Base-by-base conservation (phyloP, 257 asterid genomes). In the Nicotiana undulata region DNA sequence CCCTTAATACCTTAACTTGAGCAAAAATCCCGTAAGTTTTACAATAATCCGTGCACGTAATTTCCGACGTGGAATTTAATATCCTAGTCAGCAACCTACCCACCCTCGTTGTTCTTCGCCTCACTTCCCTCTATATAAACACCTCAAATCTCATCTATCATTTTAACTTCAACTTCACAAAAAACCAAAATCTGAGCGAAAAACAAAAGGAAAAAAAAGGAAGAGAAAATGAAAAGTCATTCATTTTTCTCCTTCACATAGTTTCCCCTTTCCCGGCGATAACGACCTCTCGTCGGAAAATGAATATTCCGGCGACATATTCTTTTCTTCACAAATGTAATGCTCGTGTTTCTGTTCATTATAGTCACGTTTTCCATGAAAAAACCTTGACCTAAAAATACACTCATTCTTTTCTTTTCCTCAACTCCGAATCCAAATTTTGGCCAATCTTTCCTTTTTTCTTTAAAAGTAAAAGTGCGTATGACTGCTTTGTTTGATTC, bases 311-410 rank as follows among this genome's bases (percentile, higher is more conserved):
- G 90, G 86, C 87, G 3, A 44, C 17, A 13, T 31, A 63, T 68
- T 82, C 86, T 58, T 84, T 63, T 40, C 83, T 83, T 3, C 80
- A 18, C 49, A 32, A 31, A 74, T 61, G 66, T 16, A 88, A 85
- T 87, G 93, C 82, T 81, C 86, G 82, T 67, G 84, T 86, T 74
- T 86, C 91, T 32, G 86, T 90, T 59, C 94, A 89, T 81, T 89
- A 74, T 83, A 89, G 90, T 55, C 94, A 93, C 89, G 92, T 93
- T 79, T 90, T 93, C 83, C 97, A 82, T 86, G 97, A 93, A 83
- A 82, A 40, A 86, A 26, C 83, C 80, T 61, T 90, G 31, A 80
- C 84, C 80, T 70, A 63, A 64, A 37, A 46, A 28, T 34, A 49
- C 22, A 49, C 78, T 49, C 61, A 74, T 49, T 79, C 76, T 13